Conservation (phyloP, 108 stramenopile species). For the Cylindrotheca closterium region DNA sequence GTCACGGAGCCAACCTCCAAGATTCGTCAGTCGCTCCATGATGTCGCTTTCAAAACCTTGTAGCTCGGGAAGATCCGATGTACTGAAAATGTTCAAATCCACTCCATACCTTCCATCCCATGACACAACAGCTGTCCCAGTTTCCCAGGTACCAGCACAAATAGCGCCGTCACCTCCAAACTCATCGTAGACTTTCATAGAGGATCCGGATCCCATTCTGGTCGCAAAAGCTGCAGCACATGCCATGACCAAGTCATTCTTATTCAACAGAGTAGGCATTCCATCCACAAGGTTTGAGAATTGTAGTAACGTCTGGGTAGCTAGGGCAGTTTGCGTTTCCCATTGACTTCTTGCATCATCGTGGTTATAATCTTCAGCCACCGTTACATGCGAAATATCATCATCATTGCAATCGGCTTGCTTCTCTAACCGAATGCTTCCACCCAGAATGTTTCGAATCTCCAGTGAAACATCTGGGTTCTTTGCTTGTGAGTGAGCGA, state of each 20-base stretch:
- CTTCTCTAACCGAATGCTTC: not conserved
- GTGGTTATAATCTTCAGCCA: not conserved
- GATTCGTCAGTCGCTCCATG: not conserved
- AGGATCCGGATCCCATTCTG: constrained; percentile 10
- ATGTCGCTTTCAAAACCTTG: not conserved
- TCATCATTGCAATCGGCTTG: not conserved
- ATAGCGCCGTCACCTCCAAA: constrained; percentile 15
- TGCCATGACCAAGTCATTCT: not conserved
- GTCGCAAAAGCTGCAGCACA: constrained; percentile 1
- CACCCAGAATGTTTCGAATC: constrained; percentile 3
- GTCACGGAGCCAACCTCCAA: constrained; percentile 27
- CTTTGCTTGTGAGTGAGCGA: not conserved
- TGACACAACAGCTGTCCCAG: constrained; percentile 10
- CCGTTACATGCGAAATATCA: not conserved
- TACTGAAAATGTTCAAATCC: constrained; percentile 28
- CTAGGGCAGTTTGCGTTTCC: not conserved
- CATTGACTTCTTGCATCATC: not conserved
- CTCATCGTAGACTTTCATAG: constrained; percentile 10
- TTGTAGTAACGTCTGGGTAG: not conserved
- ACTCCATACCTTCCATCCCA: constrained; percentile 33
- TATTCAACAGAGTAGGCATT: constrained; percentile 4
- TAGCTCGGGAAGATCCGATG: not conserved
- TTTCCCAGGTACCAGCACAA: not conserved
- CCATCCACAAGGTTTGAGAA: not conserved
- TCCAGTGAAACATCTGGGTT: not conserved